phyloP scores from a whole-genome alignment of 1,284 basidiomycete species.

The Apiotrichum akiyoshidainum region DNA sequence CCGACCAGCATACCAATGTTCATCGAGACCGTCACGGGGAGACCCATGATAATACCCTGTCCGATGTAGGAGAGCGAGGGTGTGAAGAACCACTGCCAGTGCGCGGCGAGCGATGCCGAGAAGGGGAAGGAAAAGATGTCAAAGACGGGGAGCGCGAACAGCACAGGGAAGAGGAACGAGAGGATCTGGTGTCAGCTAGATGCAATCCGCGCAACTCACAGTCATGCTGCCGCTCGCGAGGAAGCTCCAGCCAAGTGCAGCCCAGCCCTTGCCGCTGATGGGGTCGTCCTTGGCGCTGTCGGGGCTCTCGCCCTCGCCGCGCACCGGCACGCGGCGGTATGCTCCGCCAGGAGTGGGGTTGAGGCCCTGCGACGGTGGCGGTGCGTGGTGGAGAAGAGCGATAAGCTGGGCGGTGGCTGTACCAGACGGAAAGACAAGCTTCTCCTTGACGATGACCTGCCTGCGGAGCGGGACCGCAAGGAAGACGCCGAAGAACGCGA shows the following conservation, averaged over 20 bases:
- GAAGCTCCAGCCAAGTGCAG: constrained; percentile 71
- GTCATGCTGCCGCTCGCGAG: constrained; percentile 66
- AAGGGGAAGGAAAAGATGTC: constrained; percentile 60
- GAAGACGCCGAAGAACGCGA: constrained; percentile 95
- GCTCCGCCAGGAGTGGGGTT: constrained; percentile 13
- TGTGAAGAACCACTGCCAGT: constrained; percentile 94
- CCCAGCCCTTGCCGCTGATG: constrained; percentile 65
- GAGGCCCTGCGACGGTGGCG: constrained; percentile 28
- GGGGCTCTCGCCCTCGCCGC: background rate
- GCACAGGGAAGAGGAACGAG: constrained; percentile 79
- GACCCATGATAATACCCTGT: constrained; percentile 97
- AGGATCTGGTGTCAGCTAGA: constrained; percentile 39
- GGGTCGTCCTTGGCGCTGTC: constrained; percentile 37
- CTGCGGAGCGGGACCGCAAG: constrained; percentile 87
- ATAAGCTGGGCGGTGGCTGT: constrained; percentile 97
- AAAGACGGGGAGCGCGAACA: constrained; percentile 89
- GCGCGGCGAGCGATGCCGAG: constrained; percentile 61
- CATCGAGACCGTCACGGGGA: constrained; percentile 91
- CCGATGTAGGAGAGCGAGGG: constrained; percentile 88
- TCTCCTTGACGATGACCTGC: constrained; percentile 94
- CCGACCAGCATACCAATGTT: constrained; percentile 91
- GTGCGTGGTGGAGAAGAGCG: constrained; percentile 70
- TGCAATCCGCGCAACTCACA: constrained; percentile 53
- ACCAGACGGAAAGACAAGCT: constrained; percentile 88
- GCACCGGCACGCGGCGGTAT: constrained; percentile 31